A percentile compares a stretch with the other conserved stretches of the same genome.
phyloP scores from a whole-genome alignment of 176 grass and related monocot species.

The Hordeum marinum region DNA sequence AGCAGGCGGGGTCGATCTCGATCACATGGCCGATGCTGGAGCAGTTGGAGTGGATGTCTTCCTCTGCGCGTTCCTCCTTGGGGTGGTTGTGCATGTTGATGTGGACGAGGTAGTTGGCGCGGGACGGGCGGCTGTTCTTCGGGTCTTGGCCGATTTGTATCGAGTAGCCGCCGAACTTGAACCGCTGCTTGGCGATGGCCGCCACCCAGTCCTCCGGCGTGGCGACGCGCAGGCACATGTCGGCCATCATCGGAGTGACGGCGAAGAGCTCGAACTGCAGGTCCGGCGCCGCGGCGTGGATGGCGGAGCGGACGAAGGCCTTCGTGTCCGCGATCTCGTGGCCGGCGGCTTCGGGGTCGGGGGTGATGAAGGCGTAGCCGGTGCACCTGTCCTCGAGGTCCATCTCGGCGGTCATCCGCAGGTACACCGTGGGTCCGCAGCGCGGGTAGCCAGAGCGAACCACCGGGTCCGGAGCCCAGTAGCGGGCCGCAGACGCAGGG shows the following conservation, averaged over 20 bases:
- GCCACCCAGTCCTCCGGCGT: background rate
- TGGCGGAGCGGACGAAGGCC: background rate
- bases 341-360: too few species aligned
- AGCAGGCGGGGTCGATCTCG: constrained; percentile 5
- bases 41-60: background rate
- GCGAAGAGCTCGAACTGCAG: background rate
- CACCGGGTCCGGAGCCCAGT: too few species aligned
- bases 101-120: background rate
- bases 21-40: background rate
- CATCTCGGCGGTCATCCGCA: too few species aligned
- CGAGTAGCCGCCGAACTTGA: background rate
- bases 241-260: background rate
- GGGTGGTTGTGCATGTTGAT: background rate
- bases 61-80: background rate
- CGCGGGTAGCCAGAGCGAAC: too few species aligned
- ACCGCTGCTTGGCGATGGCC: background rate
- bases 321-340: background rate
- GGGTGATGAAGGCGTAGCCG: too few species aligned
- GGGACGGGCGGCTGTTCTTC: background rate
- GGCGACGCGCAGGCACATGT: background rate
- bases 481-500: too few species aligned
- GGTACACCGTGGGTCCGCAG: too few species aligned
- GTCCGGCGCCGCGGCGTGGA: background rate
- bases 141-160: background rate
- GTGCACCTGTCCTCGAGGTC: too few species aligned